phyloP scores from a whole-genome alignment of 208 protist species.

The Lotmaria passim region DNA sequence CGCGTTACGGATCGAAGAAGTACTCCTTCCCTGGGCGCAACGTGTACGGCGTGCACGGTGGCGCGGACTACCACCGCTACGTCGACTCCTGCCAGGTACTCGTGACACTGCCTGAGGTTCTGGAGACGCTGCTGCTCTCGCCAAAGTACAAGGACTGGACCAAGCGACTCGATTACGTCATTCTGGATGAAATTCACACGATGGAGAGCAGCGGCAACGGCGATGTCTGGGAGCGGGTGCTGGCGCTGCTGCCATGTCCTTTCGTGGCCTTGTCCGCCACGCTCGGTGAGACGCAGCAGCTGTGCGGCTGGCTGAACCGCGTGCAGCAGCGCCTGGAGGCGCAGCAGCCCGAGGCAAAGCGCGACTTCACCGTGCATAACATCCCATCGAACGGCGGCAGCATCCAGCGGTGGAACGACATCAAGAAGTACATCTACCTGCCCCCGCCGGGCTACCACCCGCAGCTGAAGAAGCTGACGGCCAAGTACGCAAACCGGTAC shows the following conservation, averaged over 20 bases:
- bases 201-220: constrained; percentile 92
- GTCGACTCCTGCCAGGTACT: constrained; percentile 93
- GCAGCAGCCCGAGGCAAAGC: constrained; percentile 37
- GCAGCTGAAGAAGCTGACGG: constrained; percentile 72
- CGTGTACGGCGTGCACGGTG: constrained; percentile 89
- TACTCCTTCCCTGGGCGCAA: constrained; percentile 73
- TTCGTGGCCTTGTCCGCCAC: constrained; percentile 97
- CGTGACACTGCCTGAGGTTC: constrained; percentile 91
- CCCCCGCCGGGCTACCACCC: constrained; percentile 59
- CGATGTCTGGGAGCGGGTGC: constrained; percentile 93
- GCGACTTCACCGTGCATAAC: constrained; percentile 81
- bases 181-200: constrained; percentile 96
- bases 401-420: constrained; percentile 93
- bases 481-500: constrained; percentile 61
- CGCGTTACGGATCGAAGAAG: constrained; percentile 90
- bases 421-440: constrained; percentile 91
- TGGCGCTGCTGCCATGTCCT: constrained; percentile 89
- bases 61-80: constrained; percentile 85
- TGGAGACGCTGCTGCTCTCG: constrained; percentile 94
- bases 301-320: constrained; percentile 92
- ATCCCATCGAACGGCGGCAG: constrained; percentile 70
- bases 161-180: constrained; percentile 92
- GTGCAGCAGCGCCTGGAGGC: constrained; percentile 70
- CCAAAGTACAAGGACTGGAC: constrained; percentile 86
- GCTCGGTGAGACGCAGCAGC: constrained; percentile 91